These are phyloP conservation scores for Aphanomyces cochlioides DNA, from an alignment of 352 stramenopile genomes.

Conservation along the genomic window DNA sequence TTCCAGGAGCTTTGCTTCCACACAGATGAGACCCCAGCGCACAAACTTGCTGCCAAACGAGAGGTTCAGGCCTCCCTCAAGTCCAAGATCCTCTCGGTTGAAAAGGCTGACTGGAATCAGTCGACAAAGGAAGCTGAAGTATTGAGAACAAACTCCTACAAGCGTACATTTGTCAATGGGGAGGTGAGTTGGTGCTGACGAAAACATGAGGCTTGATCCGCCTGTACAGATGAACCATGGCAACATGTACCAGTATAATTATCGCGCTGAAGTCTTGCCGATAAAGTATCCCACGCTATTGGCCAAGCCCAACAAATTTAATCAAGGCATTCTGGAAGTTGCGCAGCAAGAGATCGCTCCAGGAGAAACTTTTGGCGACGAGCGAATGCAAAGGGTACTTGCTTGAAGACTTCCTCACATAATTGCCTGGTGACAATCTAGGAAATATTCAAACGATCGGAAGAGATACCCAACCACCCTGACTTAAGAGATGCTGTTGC, in stretches of 20 bases:
- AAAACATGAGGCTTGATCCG: neutral
- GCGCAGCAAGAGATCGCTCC: conserved; percentile 54
- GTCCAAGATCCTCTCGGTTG: conserved; percentile 53
- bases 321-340: conserved; percentile 72
- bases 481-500: conserved; percentile 47
- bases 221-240: conserved; percentile 52
- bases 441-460: conserved; percentile 64
- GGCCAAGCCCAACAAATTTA: conserved; percentile 73
- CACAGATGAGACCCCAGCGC: conserved; percentile 48
- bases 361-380: conserved; percentile 62
- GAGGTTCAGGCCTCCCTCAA: conserved; percentile 56
- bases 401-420: too few relatives aligned
- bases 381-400: conserved; percentile 57
- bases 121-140: conserved; percentile 56
- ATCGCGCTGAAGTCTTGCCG: conserved; percentile 75
- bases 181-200: conserved; percentile 42
- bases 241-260: conserved; percentile 85
- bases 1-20: conserved; percentile 73
- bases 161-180: conserved; percentile 58
- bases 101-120: conserved; percentile 55
- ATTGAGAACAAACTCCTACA: conserved; percentile 49
- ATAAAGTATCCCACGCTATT: conserved; percentile 72
- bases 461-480: conserved; percentile 76
- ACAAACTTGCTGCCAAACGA: conserved; percentile 58
- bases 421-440: conserved; percentile 9